phyloP scores from a whole-genome alignment of 2,329 filamentous ascomycete species.

The Alternaria dauci region DNA sequence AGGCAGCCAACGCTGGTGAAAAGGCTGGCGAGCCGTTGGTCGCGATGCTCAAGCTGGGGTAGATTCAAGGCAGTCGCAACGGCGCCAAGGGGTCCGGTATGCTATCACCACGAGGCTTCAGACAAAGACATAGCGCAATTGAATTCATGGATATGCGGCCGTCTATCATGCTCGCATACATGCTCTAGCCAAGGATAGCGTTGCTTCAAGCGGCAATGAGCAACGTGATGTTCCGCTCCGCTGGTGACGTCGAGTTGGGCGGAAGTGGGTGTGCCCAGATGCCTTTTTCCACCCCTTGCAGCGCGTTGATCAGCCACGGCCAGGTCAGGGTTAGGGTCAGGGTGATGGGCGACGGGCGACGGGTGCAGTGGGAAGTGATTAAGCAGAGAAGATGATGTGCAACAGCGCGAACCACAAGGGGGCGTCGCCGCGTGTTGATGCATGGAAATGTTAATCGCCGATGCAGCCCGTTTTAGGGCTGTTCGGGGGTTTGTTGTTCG shows the following conservation, averaged over 20 bases:
- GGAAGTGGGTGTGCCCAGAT: constrained; percentile 16
- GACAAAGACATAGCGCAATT: constrained; percentile 2
- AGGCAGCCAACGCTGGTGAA: constrained; percentile 6
- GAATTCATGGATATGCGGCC: constrained; percentile 1
- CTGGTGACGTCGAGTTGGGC: constrained; percentile 1
- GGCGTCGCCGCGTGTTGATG: neutral
- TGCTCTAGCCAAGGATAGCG: neutral
- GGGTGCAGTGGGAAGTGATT: neutral
- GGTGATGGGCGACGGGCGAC: neutral
- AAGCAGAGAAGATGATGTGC: neutral
- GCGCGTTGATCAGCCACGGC: constrained; percentile 2
- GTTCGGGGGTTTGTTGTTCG: constrained; percentile 4
- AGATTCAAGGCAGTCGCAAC: constrained; percentile 12
- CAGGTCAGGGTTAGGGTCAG: neutral
- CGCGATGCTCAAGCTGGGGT: constrained; percentile 6
- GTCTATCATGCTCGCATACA: neutral
- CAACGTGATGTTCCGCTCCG: constrained; percentile 10
- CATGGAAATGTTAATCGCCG: constrained; percentile 3
- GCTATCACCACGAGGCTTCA: constrained; percentile 2
- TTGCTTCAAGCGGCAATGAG: neutral
- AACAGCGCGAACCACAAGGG: neutral
- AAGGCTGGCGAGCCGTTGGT: constrained; percentile 1
- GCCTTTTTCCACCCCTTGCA: constrained; percentile 23
- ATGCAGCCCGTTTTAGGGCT: constrained; percentile 6
- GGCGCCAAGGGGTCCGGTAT: constrained; percentile 9